Evolutionary conservation across 495 filamentous ascomycete genomes (phyloP), one percentile per base, ranked within the genome.

Genomic region (Cercophora sp.): DNA sequence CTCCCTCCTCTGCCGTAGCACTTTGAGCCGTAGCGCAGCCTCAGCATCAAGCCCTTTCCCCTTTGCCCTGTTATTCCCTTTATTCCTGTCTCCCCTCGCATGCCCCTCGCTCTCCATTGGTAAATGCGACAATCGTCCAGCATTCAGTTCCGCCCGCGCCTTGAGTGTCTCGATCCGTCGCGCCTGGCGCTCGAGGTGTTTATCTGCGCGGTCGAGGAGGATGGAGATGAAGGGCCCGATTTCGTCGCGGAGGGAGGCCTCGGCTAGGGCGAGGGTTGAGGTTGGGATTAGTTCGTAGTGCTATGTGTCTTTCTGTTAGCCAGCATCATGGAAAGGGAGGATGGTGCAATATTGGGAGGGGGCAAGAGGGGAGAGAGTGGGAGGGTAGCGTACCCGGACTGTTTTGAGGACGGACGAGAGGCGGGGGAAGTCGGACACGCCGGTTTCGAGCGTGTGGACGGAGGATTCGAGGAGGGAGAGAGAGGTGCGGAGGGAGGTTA

Each of bases 251-350:
- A 78, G 67, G 5, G 75, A 77, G 50, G 71, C 47, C 32, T 78
- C 75, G 54, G 75, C 75, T 4, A 65, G 62, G 34, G 70, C 69
- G 51, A 78, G 69, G 37, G 73, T 74, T 3, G 70, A 67, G 48
- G 77, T 73, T 6, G 75, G 75, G 58, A 78, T 76, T 0, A 78
- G 64, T 51, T 78, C 75, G 70, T 78, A 77, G 64, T 77, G 74
- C 68, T 76, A 45, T 18, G 40, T 1, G 22, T 0, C 9, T 2
- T 4, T 18, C 25, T 26, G n/a, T n/a, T n/a, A n/a, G n/a, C n/a
- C n/a, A n/a, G n/a, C n/a, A n/a, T n/a, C n/a, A n/a, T n/a, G n/a
- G n/a, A n/a, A n/a, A n/a, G n/a, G n/a, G n/a, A 43, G 40, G 1
- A 54, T 48, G 29, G 26, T 25, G 16, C 6, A 18, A 13, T 27